Evolutionary conservation across 768 basidiomycete genomes (phyloP).

Genomic region (Chiua virens): DNA sequence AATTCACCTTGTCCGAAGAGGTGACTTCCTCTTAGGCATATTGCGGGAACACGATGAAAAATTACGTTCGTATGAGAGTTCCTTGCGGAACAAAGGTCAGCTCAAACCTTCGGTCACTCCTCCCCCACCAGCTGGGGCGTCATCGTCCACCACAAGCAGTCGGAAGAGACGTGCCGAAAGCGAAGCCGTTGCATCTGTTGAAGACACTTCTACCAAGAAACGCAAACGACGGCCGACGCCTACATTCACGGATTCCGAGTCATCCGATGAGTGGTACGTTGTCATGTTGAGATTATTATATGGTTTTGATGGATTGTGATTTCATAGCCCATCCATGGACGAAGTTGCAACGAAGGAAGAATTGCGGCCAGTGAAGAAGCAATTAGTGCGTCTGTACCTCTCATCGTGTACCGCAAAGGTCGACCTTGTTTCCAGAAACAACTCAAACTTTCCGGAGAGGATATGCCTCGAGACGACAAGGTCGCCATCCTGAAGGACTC

Average conservation of each 20-base stretch:
- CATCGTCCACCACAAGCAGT: constrained; percentile 57
- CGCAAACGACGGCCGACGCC: constrained; percentile 94
- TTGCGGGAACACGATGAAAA: constrained; percentile 89
- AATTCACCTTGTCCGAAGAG: constrained; percentile 95
- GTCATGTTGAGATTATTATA: background rate
- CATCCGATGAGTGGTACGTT: constrained; percentile 86
- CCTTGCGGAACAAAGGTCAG: constrained; percentile 68
- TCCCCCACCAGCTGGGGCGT: constrained; percentile 68
- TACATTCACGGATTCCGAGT: constrained; percentile 93
- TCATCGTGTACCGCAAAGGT: background rate
- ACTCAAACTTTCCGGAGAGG: constrained; percentile 89
- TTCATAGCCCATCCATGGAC: constrained; percentile 96
- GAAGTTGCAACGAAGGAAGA: constrained; percentile 92
- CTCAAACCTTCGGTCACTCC: constrained; percentile 74
- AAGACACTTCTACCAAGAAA: constrained; percentile 65
- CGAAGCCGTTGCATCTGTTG: constrained; percentile 79
- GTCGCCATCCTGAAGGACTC: constrained; percentile 95
- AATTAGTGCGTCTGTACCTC: constrained; percentile 59
- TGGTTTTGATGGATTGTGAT: constrained; percentile 2
- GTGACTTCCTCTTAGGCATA: constrained; percentile 87
- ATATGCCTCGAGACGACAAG: constrained; percentile 94
- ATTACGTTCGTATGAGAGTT: constrained; percentile 83
- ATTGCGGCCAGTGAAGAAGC: constrained; percentile 93
- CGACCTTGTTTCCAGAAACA: constrained; percentile 66
- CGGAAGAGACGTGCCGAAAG: constrained; percentile 81